Base-by-base conservation (phyloP, 495 filamentous ascomycete genomes). In the Penicillium cosmopolitanum region DNA sequence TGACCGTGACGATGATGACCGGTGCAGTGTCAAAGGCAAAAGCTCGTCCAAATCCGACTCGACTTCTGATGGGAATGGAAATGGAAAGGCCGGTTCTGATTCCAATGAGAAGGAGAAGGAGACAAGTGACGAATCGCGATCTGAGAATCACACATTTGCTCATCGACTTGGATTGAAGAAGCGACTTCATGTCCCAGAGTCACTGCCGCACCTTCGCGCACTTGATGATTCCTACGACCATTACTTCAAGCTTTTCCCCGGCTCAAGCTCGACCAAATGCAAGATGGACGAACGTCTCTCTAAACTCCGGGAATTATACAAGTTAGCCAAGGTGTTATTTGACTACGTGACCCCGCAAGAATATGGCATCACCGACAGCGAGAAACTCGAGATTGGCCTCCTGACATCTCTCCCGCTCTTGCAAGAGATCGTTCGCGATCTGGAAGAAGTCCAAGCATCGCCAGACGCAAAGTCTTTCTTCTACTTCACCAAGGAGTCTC, bases 331-430 rank as follows among this genome's bases (percentile, higher is more conserved):
- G 76, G 89, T 97, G 6, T 78, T 98, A 10, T 98, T 98, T 68
- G 95, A 98, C 74, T 98, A 96, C 69, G 95, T 98, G 67, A 96
- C 95, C 44, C 95, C 95, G 5, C 95, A 98, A 69, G 95, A 98
- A 73, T 98, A 98, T 66, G 95, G 95, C 44, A 98, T 98, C 62
- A 89, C 87, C 23, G 88, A 96, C 60, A 86, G 85, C 58, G 95
- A 98, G 73, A 98, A 98, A 80, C 82, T 98, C 31, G 96, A 98
- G 70, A 98, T 98, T 70, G 95, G 95, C 16, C 85, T 98, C 19
- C 78, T 98, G 57, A 98, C 95, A 3, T 94, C 91, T 8, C 82
- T 98, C 10, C 96, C 95, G 7, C 77, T 98, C 38, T 84, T 98
- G 35, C 93, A 92, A 74, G 95, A 97, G 74, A 96, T 98, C 68